Evolutionary conservation across 169 alveolate species (phyloP), one percentile per base, ranked within the genome.

Genomic region (Plasmodium gallinaceum): DNA sequence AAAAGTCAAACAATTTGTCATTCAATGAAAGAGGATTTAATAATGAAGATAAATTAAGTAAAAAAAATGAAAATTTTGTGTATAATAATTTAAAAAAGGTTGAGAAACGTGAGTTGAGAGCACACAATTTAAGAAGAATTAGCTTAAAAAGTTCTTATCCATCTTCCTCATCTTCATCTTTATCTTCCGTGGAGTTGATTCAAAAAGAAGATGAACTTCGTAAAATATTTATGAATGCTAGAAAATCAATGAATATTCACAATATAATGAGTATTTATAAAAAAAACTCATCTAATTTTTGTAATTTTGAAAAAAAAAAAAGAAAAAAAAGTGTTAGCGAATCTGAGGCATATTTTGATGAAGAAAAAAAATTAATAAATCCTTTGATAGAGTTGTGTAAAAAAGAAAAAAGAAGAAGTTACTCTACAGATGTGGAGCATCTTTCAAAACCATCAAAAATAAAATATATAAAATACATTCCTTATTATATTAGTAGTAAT

Each of bases 341-440:
- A 61, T 58, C 86, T 5, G 92, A 86, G 70, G 74, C 86, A 16
- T 60, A 86, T 54, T 45, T 46, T 64, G 71, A 72, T 60, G 69
- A 86, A 51, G 75, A 71, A 39, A 86, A 86, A 2, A 26, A 62
- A 18, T 39, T 60, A 66, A 80, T 6, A 12, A 24, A 39, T 16
- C 51, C 39, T 14, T 46, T 57, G 37, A 46, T 26, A 60, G n/a
- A 24, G 22, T 16, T 2, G 0, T 22, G 48, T 43, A 83, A 54
- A 52, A 62, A 68, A 20, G 57, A 46, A n/a, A 83, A 83, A 68
- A 86, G 92, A 73, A 86, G 92, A 60, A 86, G 88, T 65, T 86
- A 86, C 48, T 86, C 92, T 37, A 52, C 86, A 12, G 87, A 69
- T 20, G 37, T 45, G 22, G 92, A 69, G 42, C 74, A 70, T n/a